Evolutionary conservation across 257 asterid species (phyloP).

Genomic region (Primulina tabacum): DNA sequence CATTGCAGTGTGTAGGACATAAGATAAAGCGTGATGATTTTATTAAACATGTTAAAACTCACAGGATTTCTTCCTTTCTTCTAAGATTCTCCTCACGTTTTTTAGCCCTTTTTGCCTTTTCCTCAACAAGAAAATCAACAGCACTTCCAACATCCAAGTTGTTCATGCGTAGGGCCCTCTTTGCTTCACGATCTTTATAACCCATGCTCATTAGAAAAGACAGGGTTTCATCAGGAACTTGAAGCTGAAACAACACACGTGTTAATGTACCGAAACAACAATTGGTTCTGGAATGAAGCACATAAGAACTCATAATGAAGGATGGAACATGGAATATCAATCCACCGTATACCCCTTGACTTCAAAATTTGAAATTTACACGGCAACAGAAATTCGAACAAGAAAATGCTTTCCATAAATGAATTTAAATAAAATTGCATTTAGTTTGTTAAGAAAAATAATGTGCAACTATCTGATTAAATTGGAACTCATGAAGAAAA

Average conservation of each 20-base stretch:
- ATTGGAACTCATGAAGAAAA: not conserved
- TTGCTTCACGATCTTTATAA: constrained; percentile 65
- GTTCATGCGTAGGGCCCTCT: constrained; percentile 90
- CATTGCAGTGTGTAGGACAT: constrained; percentile 8
- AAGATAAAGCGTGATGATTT: not conserved
- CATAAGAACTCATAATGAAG: not conserved
- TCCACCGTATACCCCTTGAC: not conserved
- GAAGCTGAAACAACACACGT: constrained; percentile 52
- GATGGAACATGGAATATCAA: not conserved
- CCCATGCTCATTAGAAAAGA: constrained; percentile 80
- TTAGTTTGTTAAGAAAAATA: not conserved
- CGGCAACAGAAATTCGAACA: no score
- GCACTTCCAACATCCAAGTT: constrained; percentile 75
- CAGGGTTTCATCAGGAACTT: constrained; percentile 79
- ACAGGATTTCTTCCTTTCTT: constrained; percentile 64
- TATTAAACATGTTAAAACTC: constrained; percentile 21
- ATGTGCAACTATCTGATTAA: not conserved
- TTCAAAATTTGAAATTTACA: not conserved
- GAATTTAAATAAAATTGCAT: not conserved
- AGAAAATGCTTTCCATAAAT: not conserved
- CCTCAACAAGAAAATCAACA: constrained; percentile 79
- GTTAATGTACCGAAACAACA: constrained; percentile 10
- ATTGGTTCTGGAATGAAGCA: not conserved
- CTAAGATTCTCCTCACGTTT: constrained; percentile 56
- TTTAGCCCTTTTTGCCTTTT: constrained; percentile 46